A percentile compares a stretch with the other conserved stretches of the same genome.
Conservation (phyloP, 768 basidiomycete genomes). For the Punctularia strigosozonata region DNA sequence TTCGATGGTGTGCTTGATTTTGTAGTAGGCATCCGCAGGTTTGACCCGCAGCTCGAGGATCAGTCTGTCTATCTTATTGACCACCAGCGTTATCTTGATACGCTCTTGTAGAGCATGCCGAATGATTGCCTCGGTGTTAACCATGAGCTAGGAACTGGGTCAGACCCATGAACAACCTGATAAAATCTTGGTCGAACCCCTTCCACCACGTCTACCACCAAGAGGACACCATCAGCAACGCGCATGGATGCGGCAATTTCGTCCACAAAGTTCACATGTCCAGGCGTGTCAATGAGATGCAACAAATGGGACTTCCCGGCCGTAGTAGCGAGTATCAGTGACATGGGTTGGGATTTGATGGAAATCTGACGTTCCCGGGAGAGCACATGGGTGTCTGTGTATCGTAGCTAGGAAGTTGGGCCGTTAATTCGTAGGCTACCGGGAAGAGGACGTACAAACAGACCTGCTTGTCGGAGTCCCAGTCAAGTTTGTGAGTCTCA, state of each 20-base stretch:
- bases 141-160: slow-evolving; percentile 57
- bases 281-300: slow-evolving; percentile 94
- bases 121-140: slow-evolving; percentile 79
- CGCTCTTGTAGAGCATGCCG: slow-evolving; percentile 85
- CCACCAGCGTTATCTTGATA: slow-evolving; percentile 80
- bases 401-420: slow-evolving; percentile 54
- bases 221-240: slow-evolving; percentile 78
- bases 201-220: slow-evolving; percentile 98
- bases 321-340: slow-evolving; percentile 74
- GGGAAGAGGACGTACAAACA: slow-evolving; percentile 16
- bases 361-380: slow-evolving; percentile 86
- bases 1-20: slow-evolving; percentile 98
- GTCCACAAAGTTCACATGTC: slow-evolving; percentile 98
- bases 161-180: slow-evolving; percentile 1
- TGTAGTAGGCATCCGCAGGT: slow-evolving; percentile 94
- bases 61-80: slow-evolving; percentile 97
- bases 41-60: slow-evolving; percentile 95
- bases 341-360: slow-evolving; percentile 96
- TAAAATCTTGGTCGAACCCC: slow-evolving; percentile 47
- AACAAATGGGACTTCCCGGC: slow-evolving; percentile 87
- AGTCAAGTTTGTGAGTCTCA: slow-evolving; percentile 90
- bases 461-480: slow-evolving; percentile 87
- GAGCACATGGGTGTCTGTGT: slow-evolving; percentile 91
- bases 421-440: slow-evolving; percentile 5
- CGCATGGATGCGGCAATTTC: slow-evolving; percentile 86